Evolutionary conservation across 2,329 filamentous ascomycete species (phyloP).

Genomic region (Scedosporium dehoogii): DNA sequence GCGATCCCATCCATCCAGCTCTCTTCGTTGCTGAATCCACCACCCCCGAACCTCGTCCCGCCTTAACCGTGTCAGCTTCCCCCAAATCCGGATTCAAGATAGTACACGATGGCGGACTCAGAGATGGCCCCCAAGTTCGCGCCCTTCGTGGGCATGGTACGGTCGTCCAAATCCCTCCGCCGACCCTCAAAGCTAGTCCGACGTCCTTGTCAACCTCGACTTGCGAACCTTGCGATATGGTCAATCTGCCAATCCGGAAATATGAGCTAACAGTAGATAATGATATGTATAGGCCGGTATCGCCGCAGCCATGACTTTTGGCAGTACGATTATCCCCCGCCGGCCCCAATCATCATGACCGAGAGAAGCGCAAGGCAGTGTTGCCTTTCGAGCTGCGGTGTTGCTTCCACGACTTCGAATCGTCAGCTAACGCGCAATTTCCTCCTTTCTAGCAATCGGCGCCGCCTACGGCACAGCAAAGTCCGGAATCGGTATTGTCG

Average conservation of each 20-base stretch:
- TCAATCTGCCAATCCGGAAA: conserved; percentile 13
- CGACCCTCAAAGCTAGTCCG: background rate
- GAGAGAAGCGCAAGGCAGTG: conserved; percentile 13
- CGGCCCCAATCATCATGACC: conserved; percentile 3
- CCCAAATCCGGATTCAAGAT: background rate
- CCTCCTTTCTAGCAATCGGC: conserved; percentile 41
- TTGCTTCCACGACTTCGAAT: conserved; percentile 9
- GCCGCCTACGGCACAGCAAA: conserved; percentile 84
- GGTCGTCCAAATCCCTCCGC: conserved; percentile 19
- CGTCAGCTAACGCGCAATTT: conserved; percentile 7
- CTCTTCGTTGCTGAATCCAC: background rate
- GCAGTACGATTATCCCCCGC: conserved; percentile 46
- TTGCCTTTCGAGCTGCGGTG: conserved; percentile 5
- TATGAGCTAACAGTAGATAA: too few species aligned
- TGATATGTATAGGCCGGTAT: conserved; percentile 54
- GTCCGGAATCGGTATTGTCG: conserved; percentile 78
- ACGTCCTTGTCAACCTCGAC: background rate
- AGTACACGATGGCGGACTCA: conserved; percentile 39
- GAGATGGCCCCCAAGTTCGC: conserved; percentile 69
- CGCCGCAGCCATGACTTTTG: conserved; percentile 73
- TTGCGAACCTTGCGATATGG: conserved; percentile 6
- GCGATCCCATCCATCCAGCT: background rate
- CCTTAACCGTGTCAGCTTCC: background rate
- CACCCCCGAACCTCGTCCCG: background rate
- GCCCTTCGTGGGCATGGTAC: conserved; percentile 81